A percentile compares a stretch with the other conserved stretches of the same genome.
phyloP scores from a whole-genome alignment of 176 grass and related monocot species.

The Aegilops speltoides region DNA sequence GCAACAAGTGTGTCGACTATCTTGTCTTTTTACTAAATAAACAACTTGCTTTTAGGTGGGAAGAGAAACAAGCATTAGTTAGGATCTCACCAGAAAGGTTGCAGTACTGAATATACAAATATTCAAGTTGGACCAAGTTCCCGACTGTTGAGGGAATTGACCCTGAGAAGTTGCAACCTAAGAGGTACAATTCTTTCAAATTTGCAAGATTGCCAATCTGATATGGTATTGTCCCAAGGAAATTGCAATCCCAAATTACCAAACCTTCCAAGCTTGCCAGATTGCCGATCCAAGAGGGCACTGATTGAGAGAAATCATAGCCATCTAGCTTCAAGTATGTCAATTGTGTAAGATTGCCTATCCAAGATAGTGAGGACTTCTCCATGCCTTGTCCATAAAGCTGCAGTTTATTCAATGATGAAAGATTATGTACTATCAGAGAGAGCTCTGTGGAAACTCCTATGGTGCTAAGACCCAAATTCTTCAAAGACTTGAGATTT shows the following conservation, averaged over 20 bases:
- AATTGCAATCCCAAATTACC: background rate
- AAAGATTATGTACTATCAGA: background rate
- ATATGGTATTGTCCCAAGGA: background rate
- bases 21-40: no score
- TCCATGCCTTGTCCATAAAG: background rate
- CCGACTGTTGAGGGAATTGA: background rate
- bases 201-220: background rate
- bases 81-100: background rate
- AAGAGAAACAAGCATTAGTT: background rate
- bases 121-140: background rate
- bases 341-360: background rate
- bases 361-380: background rate
- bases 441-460: background rate
- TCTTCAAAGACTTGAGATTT: background rate
- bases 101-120: fast-evolving
- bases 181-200: background rate
- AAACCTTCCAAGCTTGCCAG: background rate
- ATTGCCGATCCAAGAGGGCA: background rate
- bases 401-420: background rate
- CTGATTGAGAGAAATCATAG: background rate
- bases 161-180: background rate
- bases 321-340: fast-evolving
- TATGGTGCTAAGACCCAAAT: background rate
- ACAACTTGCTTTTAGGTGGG: background rate
- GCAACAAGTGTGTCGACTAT: no score